Percentiles rank a stretch among this genome's conserved stretches.
phyloP scores from a whole-genome alignment of 2,329 filamentous ascomycete genomes.

The Orbilia javanica region DNA sequence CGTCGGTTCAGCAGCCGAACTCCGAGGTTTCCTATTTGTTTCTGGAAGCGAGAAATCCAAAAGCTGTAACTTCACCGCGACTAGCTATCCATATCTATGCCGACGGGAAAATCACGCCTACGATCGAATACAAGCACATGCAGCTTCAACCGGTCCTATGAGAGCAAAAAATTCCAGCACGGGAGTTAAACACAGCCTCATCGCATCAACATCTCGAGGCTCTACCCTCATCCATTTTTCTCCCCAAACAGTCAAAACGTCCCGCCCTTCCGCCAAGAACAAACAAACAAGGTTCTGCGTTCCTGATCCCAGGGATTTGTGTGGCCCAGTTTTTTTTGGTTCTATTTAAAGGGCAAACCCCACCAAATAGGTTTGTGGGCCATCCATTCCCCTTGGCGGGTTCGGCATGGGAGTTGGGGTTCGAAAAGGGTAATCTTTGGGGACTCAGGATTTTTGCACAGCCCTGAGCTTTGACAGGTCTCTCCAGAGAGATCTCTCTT shows the following conservation, averaged over 20 bases:
- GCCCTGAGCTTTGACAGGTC: constrained; percentile 16
- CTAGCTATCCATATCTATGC: too few relatives aligned
- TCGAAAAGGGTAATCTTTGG: constrained; percentile 9
- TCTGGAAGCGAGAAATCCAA: too few relatives aligned
- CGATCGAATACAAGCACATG: too few relatives aligned
- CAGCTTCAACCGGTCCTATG: too few relatives aligned
- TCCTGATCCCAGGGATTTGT: constrained; percentile 9
- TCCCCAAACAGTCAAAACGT: constrained; percentile 34
- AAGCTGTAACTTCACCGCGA: too few relatives aligned
- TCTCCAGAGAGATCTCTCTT: not conserved
- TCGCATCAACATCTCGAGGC: not conserved
- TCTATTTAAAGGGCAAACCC: constrained; percentile 39
- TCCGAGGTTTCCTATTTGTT: too few relatives aligned
- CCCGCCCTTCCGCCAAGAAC: constrained; percentile 12
- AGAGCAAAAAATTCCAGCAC: too few relatives aligned
- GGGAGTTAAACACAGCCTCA: constrained; percentile 8
- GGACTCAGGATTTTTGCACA: not conserved
- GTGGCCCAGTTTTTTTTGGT: not conserved
- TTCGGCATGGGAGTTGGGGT: not conserved
- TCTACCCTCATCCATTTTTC: not conserved
- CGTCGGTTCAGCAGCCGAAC: too few relatives aligned
- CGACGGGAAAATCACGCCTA: too few relatives aligned
- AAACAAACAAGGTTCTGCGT: constrained; percentile 2
- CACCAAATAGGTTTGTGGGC: constrained; percentile 10
- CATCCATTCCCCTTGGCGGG: not conserved